Percentiles rank a stretch among this genome's conserved stretches.
phyloP scores from a whole-genome alignment of 164 flowering plant species.

The Macadamia tetraphylla region DNA sequence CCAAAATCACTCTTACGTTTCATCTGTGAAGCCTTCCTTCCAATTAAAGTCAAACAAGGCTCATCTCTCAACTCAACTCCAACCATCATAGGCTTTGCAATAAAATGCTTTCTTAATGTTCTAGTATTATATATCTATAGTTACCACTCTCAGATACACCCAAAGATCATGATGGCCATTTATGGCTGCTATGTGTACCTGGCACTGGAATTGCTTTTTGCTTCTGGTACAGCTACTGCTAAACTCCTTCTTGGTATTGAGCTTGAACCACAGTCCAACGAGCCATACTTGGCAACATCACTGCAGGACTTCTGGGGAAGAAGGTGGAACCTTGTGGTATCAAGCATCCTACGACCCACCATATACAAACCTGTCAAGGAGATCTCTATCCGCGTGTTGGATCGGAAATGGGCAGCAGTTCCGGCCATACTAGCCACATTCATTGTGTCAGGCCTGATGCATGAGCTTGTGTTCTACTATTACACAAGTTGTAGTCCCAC shows the following conservation, averaged over 20 bases:
- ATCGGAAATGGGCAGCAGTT: conserved; percentile 14
- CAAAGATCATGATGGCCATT: background rate
- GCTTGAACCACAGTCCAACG: conserved; percentile 9
- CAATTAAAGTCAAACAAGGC: background rate
- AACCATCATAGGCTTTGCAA: background rate
- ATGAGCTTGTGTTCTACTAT: conserved; percentile 40
- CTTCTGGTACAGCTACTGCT: background rate
- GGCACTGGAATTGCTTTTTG: background rate
- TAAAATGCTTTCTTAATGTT: background rate
- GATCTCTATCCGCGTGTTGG: background rate
- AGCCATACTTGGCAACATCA: conserved; percentile 14
- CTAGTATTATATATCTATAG: background rate
- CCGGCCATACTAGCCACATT: conserved; percentile 31
- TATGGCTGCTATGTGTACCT: background rate
- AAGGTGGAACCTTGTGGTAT: too few relatives aligned
- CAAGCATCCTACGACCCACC: background rate
- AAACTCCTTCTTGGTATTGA: background rate
- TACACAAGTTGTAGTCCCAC: conserved; percentile 24
- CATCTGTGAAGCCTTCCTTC: background rate
- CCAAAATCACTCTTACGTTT: background rate
- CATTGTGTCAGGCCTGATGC: conserved; percentile 45
- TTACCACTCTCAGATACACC: background rate
- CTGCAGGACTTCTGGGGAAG: conserved; percentile 16
- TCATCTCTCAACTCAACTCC: background rate
- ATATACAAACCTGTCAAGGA: background rate